Conservation (phyloP, 2,329 filamentous ascomycete species). For the Pseudogymnoascus sp. region DNA sequence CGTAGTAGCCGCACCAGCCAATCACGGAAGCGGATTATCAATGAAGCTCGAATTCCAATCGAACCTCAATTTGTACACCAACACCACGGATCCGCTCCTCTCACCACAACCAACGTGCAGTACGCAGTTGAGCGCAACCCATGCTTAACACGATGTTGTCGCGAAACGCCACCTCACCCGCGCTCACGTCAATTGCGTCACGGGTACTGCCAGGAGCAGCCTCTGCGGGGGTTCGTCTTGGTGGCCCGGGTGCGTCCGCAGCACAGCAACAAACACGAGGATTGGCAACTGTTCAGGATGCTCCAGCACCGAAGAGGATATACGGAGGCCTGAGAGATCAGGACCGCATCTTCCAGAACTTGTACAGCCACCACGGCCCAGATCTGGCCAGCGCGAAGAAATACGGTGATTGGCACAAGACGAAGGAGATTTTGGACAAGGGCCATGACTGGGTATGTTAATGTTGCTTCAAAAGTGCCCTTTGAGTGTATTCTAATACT, state of each 20-base stretch:
- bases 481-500: not conserved
- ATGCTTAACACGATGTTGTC: slow-evolving; percentile 28
- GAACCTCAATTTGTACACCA: slow-evolving; percentile 10
- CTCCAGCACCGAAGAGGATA: slow-evolving; percentile 57
- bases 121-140: slow-evolving; percentile 29
- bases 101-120: slow-evolving; percentile 6
- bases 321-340: slow-evolving; percentile 90
- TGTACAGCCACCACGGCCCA: slow-evolving; percentile 86
- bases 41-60: slow-evolving; percentile 10
- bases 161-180: slow-evolving; percentile 29
- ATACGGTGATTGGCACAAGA: slow-evolving; percentile 99
- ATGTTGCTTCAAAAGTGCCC: not conserved
- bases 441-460: slow-evolving; percentile 78
- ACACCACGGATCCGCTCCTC: slow-evolving; percentile 2
- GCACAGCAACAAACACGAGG: slow-evolving; percentile 53
- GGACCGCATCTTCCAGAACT: slow-evolving; percentile 98
- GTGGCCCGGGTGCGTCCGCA: slow-evolving; percentile 27
- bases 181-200: slow-evolving; percentile 25
- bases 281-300: slow-evolving; percentile 76
- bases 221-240: slow-evolving; percentile 21
- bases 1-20: slow-evolving; percentile 2
- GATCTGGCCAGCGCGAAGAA: slow-evolving; percentile 93
- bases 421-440: slow-evolving; percentile 95
- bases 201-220: slow-evolving; percentile 26
- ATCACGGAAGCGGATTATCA: slow-evolving; percentile 10